A percentile compares a stretch with the other conserved stretches of the same genome.
These are phyloP conservation scores for Lyophyllum shimeji DNA, from an alignment of 768 basidiomycete genomes.

Conservation along the genomic window DNA sequence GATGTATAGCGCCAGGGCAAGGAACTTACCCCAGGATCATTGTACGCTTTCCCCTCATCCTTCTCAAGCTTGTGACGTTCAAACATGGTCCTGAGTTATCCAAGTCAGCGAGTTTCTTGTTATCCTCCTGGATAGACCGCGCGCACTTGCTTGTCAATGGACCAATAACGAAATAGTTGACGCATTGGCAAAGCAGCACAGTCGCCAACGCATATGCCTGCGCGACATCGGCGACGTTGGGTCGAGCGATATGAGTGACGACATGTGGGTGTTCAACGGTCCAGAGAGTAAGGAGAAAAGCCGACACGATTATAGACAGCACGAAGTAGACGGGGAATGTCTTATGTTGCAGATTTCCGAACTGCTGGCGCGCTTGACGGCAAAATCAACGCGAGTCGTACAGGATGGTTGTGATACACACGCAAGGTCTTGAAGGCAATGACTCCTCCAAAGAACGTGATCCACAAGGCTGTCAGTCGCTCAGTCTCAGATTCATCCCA, in stretches of 20 bases:
- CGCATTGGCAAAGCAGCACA: constrained; percentile 47
- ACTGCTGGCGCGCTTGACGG: constrained; percentile 64
- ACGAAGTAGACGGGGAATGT: constrained; percentile 77
- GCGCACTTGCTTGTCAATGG: constrained; percentile 69
- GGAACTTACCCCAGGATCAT: constrained; percentile 56
- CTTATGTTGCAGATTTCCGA: constrained; percentile 71
- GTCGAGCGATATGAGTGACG: constrained; percentile 42
- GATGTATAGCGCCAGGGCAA: constrained; percentile 10
- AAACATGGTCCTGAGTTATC: constrained; percentile 63
- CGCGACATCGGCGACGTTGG: constrained; percentile 57
- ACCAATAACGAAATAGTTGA: constrained; percentile 71
- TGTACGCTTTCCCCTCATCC: constrained; percentile 66
- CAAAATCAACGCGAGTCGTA: neutral
- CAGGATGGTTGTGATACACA: constrained; percentile 28
- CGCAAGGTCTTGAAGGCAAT: constrained; percentile 63
- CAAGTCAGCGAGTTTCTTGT: neutral
- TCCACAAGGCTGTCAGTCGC: constrained; percentile 47
- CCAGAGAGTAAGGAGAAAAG: constrained; percentile 58
- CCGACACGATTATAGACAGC: constrained; percentile 53
- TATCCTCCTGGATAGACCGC: neutral
- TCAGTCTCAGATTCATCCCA: constrained; percentile 2
- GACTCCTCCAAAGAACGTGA: constrained; percentile 68
- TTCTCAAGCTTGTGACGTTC: constrained; percentile 73
- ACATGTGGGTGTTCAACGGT: constrained; percentile 57
- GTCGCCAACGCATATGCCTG: constrained; percentile 59